A percentile compares a stretch with the other conserved stretches of the same genome.
phyloP scores from a whole-genome alignment of 208 protist species.

The Trypanosoma congolense region DNA sequence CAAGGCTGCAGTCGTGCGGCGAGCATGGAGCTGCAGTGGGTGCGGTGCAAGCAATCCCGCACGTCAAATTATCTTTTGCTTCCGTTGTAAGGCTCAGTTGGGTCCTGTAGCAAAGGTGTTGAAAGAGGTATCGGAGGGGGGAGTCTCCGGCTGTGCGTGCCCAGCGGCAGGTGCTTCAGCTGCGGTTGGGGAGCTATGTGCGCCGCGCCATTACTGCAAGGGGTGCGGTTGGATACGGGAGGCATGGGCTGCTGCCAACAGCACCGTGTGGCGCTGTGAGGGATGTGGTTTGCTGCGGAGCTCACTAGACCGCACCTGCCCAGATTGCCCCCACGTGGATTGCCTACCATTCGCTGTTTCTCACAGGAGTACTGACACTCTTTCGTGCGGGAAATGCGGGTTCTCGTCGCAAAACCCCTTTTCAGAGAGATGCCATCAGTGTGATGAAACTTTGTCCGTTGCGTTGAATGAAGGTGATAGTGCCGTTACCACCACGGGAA shows the following conservation, averaged over 20 bases:
- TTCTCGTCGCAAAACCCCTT: conserved; percentile 41
- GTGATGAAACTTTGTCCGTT: conserved; percentile 7
- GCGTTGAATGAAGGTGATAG: neutral
- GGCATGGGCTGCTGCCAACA: conserved; percentile 34
- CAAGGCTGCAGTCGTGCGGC: conserved; percentile 40
- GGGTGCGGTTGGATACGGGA: conserved; percentile 46
- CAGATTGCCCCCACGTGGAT: conserved; percentile 74
- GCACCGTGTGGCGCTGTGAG: conserved; percentile 55
- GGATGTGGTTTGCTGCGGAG: conserved; percentile 63
- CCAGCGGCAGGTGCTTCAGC: neutral
- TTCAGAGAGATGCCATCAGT: conserved; percentile 15
- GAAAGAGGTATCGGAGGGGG: neutral
- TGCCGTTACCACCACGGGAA: neutral
- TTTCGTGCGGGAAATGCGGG: conserved; percentile 33
- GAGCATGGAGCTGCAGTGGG: conserved; percentile 52
- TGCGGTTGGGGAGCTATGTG: conserved; percentile 15
- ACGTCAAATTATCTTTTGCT: conserved; percentile 57
- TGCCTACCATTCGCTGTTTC: conserved; percentile 51
- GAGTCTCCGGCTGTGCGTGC: conserved; percentile 5
- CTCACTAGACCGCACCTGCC: conserved; percentile 73
- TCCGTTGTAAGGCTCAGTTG: conserved; percentile 45
- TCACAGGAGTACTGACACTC: conserved; percentile 12
- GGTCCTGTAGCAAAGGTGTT: conserved; percentile 33
- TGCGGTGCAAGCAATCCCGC: conserved; percentile 69
- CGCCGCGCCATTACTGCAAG: conserved; percentile 35